Base-by-base conservation (phyloP, 2,329 filamentous ascomycete genomes). In the Dothistroma septosporum region DNA sequence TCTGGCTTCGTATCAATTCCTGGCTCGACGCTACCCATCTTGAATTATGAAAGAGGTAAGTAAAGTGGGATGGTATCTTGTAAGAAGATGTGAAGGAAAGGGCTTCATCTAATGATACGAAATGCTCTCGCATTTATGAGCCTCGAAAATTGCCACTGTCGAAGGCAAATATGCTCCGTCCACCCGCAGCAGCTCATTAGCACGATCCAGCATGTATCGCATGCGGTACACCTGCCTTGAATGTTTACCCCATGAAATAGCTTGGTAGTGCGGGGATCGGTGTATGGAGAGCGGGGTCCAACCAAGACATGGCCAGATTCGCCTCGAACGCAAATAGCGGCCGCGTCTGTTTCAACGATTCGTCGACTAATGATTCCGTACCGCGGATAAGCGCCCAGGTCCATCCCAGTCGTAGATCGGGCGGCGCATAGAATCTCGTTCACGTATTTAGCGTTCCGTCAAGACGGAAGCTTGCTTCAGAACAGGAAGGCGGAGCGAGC, bases 1-100 rank as follows among this genome's bases (percentile, higher is more conserved):
- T 69, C 67, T 31, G 67, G 58, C 59, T 64, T 21, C 32, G 65
- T 56, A 41, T 65, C 61, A 35, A 53, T 53, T 10, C 50, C 50
- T 53, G 50, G 50, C 41, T 58, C 61, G 24, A 62, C 55, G 61
- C 62, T 64, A 35, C 64, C 61, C 65, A 67, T 67, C 22, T 46
- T 67, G 59, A 59, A 12, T 31, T 44, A 5, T 19, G 8, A 22
- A 9, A 48, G 21, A 32, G 12, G 5, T 32, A 16, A 33, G 14
- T 14, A 24, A 35, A 19, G 32, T 46, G n/a, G 53, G 56, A 4
- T 6, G 3, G 7, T 8, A 19, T 44, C 4, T 3, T 44, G 41
- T 16, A 44, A n/a, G 14, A 5, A n/a, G n/a, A n/a, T n/a, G 12
- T 16, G n/a, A 16, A 44, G 16, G 3, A 44, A n/a, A 2, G 16